Evolutionary conservation across 1,139 yeast genomes (phyloP), one percentile per base, ranked within the genome.

Genomic region (Sugiyamaella novakii): DNA sequence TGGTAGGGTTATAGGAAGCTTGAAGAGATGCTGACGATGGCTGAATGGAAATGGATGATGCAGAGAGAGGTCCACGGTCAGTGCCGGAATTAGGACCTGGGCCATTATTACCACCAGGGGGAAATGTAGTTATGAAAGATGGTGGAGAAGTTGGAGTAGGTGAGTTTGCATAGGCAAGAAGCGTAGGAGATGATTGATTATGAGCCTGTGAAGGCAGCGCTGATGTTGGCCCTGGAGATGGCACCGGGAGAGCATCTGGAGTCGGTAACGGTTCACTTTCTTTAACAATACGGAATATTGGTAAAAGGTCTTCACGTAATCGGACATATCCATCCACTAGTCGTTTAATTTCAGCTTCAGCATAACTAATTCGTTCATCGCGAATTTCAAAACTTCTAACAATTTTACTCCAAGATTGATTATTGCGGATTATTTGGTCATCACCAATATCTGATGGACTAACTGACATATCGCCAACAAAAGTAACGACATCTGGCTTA

Each of bases 231-330:
- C 44, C 34, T 3, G 47, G 42, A 11, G 47, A 36, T 15, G 36
- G 24, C n/a, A 30, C 19, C 2, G 33, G 34, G 15, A 15, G 29
- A 4, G 33, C 58, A 12, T 67, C 73, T 0, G 75, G 76, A 11
- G 71, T 70, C 3, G 76, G 76, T 43, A 72, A 59, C 8, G 76
- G 76, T 52, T 68, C 70, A 40, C 66, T 56, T 45, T 72, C 76
- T 54, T 73, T 73, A 50, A 60, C 69, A 45, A 65, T 54, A 31
- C 71, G 62, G 54, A 70, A 68, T 8, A 70, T 58, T 21, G 75
- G 75, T 29, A 71, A 51, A 37, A 71, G 52, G 47, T 71, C 75
- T 38, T 70, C 71, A n/a, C 76, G 59, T 24, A 72, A 59, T 31
- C 69, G 55, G 12, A 59, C 50, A 47, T 66, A 60, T 36, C 58